A percentile compares a stretch with the other conserved stretches of the same genome.
These are phyloP conservation scores for Vigna nakashimae DNA, from an alignment of 306 rosid species.

Conservation along the genomic window DNA sequence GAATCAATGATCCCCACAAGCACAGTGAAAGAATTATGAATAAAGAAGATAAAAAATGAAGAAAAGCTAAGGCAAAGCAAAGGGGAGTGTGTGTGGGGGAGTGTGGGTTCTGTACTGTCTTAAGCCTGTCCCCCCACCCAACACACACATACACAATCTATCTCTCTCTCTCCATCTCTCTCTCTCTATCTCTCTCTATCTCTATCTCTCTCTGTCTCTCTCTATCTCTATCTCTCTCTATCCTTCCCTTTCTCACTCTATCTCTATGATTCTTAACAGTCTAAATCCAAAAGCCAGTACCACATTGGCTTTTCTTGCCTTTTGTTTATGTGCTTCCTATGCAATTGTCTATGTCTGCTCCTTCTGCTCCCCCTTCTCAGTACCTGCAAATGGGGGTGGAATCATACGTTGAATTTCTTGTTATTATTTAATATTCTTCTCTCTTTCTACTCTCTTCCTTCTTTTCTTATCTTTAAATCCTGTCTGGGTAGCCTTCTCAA, in stretches of 20 bases:
- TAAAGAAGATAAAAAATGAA: constrained; percentile 20
- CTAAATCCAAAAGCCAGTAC: constrained; percentile 72
- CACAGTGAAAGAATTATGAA: constrained; percentile 57
- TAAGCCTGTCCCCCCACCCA: constrained; percentile 92
- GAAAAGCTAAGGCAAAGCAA: constrained; percentile 54
- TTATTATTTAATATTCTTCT: constrained; percentile 67
- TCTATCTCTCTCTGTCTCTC: constrained; percentile 11
- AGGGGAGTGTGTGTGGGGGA: constrained; percentile 59
- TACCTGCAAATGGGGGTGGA: constrained; percentile 89
- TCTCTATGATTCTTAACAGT: constrained; percentile 54
- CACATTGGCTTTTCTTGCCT: constrained; percentile 78
- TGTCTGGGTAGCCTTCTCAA: constrained; percentile 46
- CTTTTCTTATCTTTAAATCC: constrained; percentile 40
- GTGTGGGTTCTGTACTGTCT: constrained; percentile 92
- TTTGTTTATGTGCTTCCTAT: constrained; percentile 87
- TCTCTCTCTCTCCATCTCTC: neutral
- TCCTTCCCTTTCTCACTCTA: constrained; percentile 44
- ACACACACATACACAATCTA: constrained; percentile 46
- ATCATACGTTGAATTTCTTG: constrained; percentile 88
- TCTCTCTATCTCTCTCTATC: constrained; percentile 48
- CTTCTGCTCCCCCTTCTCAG: constrained; percentile 87
- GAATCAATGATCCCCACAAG: constrained; percentile 38
- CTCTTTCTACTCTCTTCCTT: constrained; percentile 27
- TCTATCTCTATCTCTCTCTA: neutral
- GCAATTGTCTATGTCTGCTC: constrained; percentile 85